Percentiles rank a stretch among this genome's conserved stretches.
phyloP scores from a whole-genome alignment of 1,139 yeast species.

The Lodderomyces metapsilosis region DNA sequence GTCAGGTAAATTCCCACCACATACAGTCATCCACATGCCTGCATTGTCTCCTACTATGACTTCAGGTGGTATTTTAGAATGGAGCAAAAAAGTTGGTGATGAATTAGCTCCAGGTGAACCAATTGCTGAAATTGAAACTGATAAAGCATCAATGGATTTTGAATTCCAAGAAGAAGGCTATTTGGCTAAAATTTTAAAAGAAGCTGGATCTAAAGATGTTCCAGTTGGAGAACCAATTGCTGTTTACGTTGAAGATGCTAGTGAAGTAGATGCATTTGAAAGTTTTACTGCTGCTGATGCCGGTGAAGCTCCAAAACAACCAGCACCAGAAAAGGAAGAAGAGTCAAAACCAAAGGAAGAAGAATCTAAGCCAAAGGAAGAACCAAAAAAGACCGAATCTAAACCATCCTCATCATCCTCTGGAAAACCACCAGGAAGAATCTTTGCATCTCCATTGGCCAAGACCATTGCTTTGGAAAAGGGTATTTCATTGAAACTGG shows the following conservation, averaged over 20 bases:
- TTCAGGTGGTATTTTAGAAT: conserved; percentile 83
- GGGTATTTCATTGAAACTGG: conserved; percentile 81
- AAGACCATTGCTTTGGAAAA: conserved; percentile 90
- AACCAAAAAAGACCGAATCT: conserved; percentile 18
- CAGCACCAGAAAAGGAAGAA: conserved; percentile 24
- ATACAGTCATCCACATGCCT: conserved; percentile 78
- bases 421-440: conserved; percentile 53
- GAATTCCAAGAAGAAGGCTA: conserved; percentile 98
- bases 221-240: conserved; percentile 96
- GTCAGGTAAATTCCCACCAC: conserved; percentile 57
- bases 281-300: conserved; percentile 85
- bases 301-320: conserved; percentile 49
- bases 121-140: conserved; percentile 96
- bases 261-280: conserved; percentile 83
- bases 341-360: conserved; percentile 24
- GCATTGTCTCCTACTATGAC: conserved; percentile 99
- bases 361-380: conserved; percentile 15
- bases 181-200: conserved; percentile 86
- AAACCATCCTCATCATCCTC: conserved; percentile 23
- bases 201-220: conserved; percentile 84
- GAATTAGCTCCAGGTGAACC: conserved; percentile 86
- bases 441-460: conserved; percentile 94
- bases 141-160: conserved; percentile 98
- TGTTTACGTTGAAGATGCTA: conserved; percentile 86
- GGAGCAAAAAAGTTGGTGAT: conserved; percentile 91